Percentiles rank a stretch among this genome's conserved stretches.
phyloP scores from a whole-genome alignment of 2,329 filamentous ascomycete species.

The Macroventuria anomochaeta region DNA sequence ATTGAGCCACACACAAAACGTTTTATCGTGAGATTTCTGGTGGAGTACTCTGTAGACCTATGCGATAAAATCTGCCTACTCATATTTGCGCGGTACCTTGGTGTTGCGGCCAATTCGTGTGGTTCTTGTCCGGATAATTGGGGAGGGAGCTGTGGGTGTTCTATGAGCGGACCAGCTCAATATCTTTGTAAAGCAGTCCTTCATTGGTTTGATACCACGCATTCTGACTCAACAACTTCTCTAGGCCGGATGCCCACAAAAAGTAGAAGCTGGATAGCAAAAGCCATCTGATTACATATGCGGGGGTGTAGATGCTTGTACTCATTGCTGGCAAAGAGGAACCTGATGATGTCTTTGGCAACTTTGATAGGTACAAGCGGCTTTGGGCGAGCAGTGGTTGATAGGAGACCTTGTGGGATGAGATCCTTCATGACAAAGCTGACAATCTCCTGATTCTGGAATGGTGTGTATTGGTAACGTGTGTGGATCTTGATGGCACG shows the following conservation, averaged over 20 bases:
- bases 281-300: conserved; percentile 10
- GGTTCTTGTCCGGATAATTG: too few relatives aligned
- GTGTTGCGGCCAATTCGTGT: too few relatives aligned
- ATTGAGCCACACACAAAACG: too few relatives aligned
- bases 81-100: too few relatives aligned
- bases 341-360: conserved; percentile 12
- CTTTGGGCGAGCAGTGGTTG: conserved; percentile 6
- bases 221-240: conserved; percentile 6
- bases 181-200: conserved; percentile 4
- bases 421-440: conserved; percentile 2
- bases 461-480: too few relatives aligned
- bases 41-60: too few relatives aligned
- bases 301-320: conserved; percentile 10
- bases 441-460: conserved; percentile 6
- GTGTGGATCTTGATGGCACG: conserved; percentile 14
- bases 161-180: neutral
- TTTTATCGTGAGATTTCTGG: too few relatives aligned
- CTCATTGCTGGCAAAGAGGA: conserved; percentile 14
- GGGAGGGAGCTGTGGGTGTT: too few relatives aligned
- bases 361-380: conserved; percentile 11
- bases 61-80: too few relatives aligned
- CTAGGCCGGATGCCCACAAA: too few relatives aligned
- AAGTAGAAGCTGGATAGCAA: conserved; percentile 1
- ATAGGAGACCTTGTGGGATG: neutral
- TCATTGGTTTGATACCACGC: neutral